phyloP scores from a whole-genome alignment of 1,284 basidiomycete species.

The Vanrija sp. region DNA sequence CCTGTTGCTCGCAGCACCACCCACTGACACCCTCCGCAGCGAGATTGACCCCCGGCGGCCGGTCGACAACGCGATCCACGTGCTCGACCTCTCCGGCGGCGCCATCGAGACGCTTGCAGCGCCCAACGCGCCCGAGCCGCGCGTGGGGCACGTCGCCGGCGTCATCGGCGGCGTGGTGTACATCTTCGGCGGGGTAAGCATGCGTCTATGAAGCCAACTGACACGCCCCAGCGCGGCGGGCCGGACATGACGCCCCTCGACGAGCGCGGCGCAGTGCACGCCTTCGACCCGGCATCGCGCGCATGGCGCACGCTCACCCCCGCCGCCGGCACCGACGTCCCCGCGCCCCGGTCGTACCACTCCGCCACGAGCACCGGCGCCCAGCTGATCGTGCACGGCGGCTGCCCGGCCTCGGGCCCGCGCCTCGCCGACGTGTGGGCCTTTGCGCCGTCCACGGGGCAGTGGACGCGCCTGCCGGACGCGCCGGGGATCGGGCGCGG shows the following conservation, averaged over 20 bases:
- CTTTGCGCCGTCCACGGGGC: constrained; percentile 13
- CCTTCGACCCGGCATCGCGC: constrained; percentile 15
- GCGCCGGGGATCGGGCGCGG: constrained; percentile 27
- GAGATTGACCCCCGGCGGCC: constrained; percentile 27
- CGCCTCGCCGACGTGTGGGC: constrained; percentile 29
- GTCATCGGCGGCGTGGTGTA: constrained; percentile 21
- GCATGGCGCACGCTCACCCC: constrained; percentile 20
- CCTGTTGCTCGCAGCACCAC: too few relatives aligned
- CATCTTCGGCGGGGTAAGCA: constrained; percentile 35
- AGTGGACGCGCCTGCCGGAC: constrained; percentile 20
- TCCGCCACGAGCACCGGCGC: constrained; percentile 9
- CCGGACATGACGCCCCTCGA: constrained; percentile 25
- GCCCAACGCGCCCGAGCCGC: constrained; percentile 18
- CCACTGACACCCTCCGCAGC: neutral
- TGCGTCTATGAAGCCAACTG: too few relatives aligned
- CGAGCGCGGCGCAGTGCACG: constrained; percentile 23
- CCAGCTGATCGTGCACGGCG: constrained; percentile 26
- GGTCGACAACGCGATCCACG: constrained; percentile 25
- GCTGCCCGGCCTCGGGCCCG: constrained; percentile 17
- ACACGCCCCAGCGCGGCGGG: constrained; percentile 23
- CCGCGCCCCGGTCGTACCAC: constrained; percentile 24
- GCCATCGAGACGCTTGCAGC: constrained; percentile 1
- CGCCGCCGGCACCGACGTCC: constrained; percentile 1
- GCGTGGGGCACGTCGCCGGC: constrained; percentile 29
- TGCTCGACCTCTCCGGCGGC: constrained; percentile 21